Conservation (phyloP, 1,284 basidiomycete species). For the Marasmius tenuissimus region DNA sequence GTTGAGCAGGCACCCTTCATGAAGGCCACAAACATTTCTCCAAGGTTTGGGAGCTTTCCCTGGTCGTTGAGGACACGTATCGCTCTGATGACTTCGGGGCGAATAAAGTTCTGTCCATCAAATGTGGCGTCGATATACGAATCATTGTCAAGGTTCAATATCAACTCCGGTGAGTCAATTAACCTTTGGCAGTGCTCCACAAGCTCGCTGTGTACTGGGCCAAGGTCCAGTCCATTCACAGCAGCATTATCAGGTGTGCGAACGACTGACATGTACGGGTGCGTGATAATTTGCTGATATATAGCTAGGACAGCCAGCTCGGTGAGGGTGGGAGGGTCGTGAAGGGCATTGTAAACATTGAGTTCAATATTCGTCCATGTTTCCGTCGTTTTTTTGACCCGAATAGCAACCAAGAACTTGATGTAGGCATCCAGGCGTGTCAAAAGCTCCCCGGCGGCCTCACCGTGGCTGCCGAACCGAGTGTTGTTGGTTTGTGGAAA, state of each 20-base stretch:
- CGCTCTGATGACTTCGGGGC: slow-evolving; percentile 11
- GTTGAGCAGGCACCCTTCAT: slow-evolving; percentile 26
- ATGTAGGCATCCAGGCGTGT: slow-evolving; percentile 4
- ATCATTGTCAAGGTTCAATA: slow-evolving; percentile 19
- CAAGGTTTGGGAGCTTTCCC: slow-evolving; percentile 22
- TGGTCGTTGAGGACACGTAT: slow-evolving; percentile 5
- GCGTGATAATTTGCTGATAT: slow-evolving; percentile 18
- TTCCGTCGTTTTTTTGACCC: slow-evolving; percentile 9
- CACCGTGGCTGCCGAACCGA: slow-evolving; percentile 11
- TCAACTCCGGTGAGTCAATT: slow-evolving; percentile 25
- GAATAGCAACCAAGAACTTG: slow-evolving; percentile 14
- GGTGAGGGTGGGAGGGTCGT: slow-evolving; percentile 12
- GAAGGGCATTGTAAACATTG: slow-evolving; percentile 14
- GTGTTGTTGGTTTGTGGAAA: slow-evolving; percentile 20
- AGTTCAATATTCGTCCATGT: slow-evolving; percentile 15
- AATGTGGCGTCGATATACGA: slow-evolving; percentile 1
- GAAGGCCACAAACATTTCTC: slow-evolving; percentile 22
- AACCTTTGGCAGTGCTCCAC: slow-evolving; percentile 21
- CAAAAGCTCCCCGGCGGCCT: slow-evolving; percentile 13
- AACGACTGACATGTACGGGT: slow-evolving; percentile 28
- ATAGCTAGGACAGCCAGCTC: slow-evolving; percentile 20
- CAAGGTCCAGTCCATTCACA: slow-evolving; percentile 29
- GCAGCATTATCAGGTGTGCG: slow-evolving; percentile 15
- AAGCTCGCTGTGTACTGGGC: slow-evolving; percentile 22
- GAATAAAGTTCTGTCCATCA: slow-evolving; percentile 6